These are phyloP conservation scores for Podaxis sp. DNA, from an alignment of 768 basidiomycete species.

Conservation along the genomic window DNA sequence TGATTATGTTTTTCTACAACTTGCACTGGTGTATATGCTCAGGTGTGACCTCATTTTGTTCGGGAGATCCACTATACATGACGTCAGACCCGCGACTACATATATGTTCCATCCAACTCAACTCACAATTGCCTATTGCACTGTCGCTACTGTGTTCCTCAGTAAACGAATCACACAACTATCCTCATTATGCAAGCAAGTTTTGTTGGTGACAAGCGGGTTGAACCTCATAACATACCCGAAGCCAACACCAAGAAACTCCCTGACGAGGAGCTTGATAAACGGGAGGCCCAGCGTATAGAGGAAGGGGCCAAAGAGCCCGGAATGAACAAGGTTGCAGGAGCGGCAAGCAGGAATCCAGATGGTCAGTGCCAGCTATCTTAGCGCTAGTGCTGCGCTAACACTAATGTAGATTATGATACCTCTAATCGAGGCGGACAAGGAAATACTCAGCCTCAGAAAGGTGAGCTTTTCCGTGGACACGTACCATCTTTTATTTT, in stretches of 20 bases:
- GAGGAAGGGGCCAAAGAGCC: not conserved
- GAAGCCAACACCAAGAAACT: not conserved
- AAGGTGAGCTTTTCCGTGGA: not conserved
- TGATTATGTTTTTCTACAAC: no score
- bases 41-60: no score
- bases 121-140: not conserved
- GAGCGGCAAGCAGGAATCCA: slow-evolving; percentile 3
- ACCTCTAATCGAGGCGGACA: not conserved
- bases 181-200: not conserved
- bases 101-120: no score
- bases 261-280: slow-evolving; percentile 5
- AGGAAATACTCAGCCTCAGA: slow-evolving; percentile 8
- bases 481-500: not conserved
- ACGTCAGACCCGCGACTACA: no score
- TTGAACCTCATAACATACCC: not conserved
- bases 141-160: not conserved
- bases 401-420: not conserved
- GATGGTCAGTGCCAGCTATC: not conserved
- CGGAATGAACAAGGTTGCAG: not conserved
- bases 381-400: not conserved
- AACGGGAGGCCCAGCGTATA: not conserved
- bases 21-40: no score
- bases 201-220: slow-evolving; percentile 2
- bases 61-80: no score
- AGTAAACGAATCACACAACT: not conserved